These are phyloP conservation scores for Pseudozyma thailandica DNA, from an alignment of 1,284 basidiomycete species.

Conservation along the genomic window DNA sequence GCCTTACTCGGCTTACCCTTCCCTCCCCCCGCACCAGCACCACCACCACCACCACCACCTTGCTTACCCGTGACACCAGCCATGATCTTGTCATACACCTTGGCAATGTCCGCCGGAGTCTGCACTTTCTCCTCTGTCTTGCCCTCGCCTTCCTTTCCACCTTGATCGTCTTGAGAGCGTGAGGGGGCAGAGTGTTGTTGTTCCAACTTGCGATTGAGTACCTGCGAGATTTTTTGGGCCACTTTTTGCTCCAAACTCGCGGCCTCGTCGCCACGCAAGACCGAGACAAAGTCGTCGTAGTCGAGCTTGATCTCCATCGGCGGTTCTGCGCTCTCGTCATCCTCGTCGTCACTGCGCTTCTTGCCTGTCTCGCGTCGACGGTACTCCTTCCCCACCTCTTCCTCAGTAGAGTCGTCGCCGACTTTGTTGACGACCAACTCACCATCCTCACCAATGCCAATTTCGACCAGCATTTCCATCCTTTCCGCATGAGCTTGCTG, in stretches of 20 bases:
- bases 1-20: neutral
- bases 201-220: conserved; percentile 18
- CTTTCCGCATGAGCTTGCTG: conserved; percentile 17
- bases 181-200: no score
- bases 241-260: conserved; percentile 25
- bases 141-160: neutral
- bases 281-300: conserved; percentile 29
- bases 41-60: no score
- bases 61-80: conserved; percentile 8
- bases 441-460: conserved; percentile 33
- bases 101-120: conserved; percentile 19
- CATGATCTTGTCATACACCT: conserved; percentile 17
- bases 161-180: neutral
- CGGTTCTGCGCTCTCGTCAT: neutral
- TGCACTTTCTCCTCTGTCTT: neutral
- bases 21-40: neutral
- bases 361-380: conserved; percentile 17
- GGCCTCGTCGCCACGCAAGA: conserved; percentile 20
- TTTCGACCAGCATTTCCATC: conserved; percentile 12
- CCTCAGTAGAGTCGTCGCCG: neutral
- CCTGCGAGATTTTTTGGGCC: conserved; percentile 26
- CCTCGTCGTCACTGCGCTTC: conserved; percentile 21
- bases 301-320: conserved; percentile 36
- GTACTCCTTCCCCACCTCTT: conserved; percentile 1
- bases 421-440: conserved; percentile 16